Conservation (phyloP, 192 early-diverging fungal species). For the Chytriomyces sp. region DNA sequence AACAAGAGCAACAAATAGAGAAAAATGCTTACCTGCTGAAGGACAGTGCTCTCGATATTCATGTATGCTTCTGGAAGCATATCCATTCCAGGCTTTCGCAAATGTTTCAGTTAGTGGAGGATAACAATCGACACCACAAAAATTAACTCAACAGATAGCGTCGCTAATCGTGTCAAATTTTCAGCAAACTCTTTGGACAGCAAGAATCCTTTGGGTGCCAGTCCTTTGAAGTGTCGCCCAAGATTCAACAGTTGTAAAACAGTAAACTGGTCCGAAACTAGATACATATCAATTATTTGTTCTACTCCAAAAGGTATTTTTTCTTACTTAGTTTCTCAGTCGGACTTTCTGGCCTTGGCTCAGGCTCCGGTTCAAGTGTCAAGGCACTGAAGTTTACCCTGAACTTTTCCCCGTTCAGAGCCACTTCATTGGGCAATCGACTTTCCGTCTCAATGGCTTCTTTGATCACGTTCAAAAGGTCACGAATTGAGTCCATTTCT, state of each 20-base stretch:
- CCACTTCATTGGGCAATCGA: slow-evolving; percentile 53
- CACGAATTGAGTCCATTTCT: slow-evolving; percentile 63
- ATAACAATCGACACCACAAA: slow-evolving; percentile 23
- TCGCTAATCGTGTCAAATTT: slow-evolving; percentile 37
- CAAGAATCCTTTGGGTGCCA: slow-evolving; percentile 45
- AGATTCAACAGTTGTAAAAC: slow-evolving; percentile 52
- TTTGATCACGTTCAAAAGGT: slow-evolving; percentile 55
- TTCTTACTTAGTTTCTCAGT: slow-evolving; percentile 49
- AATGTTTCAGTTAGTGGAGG: background rate
- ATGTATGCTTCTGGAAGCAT: slow-evolving; percentile 50
- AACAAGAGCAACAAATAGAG: background rate
- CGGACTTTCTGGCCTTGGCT: slow-evolving; percentile 57
- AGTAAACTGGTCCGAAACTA: slow-evolving; percentile 56
- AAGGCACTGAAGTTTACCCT: slow-evolving; percentile 53
- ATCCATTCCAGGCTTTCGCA: slow-evolving; percentile 40
- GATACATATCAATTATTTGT: background rate
- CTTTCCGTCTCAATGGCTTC: slow-evolving; percentile 62
- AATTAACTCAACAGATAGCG: slow-evolving; percentile 25
- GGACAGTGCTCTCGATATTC: slow-evolving; percentile 36
- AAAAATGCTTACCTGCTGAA: slow-evolving; percentile 48
- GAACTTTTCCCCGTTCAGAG: slow-evolving; percentile 58
- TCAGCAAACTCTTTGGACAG: slow-evolving; percentile 50
- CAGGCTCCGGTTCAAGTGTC: slow-evolving; percentile 57
- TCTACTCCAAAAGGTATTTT: background rate
- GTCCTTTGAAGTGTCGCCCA: slow-evolving; percentile 36